phyloP scores from a whole-genome alignment of 345 rosid species.

The Acer saccharum region DNA sequence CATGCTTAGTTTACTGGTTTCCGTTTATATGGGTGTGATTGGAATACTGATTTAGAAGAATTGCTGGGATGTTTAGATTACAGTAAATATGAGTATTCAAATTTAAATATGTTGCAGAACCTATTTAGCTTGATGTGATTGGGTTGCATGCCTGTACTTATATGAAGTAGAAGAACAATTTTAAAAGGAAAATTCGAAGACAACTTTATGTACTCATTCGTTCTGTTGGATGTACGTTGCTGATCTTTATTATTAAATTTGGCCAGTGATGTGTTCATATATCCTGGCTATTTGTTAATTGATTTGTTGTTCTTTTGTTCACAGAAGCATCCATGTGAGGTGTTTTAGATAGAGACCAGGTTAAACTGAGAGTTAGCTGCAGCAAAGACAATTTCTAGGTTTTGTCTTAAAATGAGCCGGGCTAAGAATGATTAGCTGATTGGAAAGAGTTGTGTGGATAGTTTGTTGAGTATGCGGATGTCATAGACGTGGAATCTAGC shows the following conservation, averaged over 20 bases:
- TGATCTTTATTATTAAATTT: not conserved
- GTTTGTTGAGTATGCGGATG: not conserved
- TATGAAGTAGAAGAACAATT: not conserved
- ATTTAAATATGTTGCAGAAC: not conserved
- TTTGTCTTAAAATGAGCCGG: not conserved
- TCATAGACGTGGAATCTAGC: not conserved
- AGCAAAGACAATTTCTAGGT: not conserved
- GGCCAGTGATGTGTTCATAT: too few species aligned
- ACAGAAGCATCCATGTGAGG: not conserved
- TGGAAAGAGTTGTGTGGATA: not conserved
- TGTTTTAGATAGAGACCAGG: not conserved
- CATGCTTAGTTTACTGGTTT: not conserved
- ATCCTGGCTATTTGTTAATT: not conserved
- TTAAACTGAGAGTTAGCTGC: not conserved
- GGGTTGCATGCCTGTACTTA: not conserved
- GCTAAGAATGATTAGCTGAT: not conserved
- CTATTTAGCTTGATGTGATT: not conserved
- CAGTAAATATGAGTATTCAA: not conserved
- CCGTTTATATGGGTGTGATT: not conserved
- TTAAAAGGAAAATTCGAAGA: not conserved
- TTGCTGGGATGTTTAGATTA: not conserved
- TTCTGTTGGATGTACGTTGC: not conserved
- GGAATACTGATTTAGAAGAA: not conserved
- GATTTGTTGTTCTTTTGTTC: not conserved
- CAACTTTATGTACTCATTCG: not conserved